Evolutionary conservation across 306 rosid species (phyloP), one percentile per base, ranked within the genome.

Genomic region (Mucuna pruriens): DNA sequence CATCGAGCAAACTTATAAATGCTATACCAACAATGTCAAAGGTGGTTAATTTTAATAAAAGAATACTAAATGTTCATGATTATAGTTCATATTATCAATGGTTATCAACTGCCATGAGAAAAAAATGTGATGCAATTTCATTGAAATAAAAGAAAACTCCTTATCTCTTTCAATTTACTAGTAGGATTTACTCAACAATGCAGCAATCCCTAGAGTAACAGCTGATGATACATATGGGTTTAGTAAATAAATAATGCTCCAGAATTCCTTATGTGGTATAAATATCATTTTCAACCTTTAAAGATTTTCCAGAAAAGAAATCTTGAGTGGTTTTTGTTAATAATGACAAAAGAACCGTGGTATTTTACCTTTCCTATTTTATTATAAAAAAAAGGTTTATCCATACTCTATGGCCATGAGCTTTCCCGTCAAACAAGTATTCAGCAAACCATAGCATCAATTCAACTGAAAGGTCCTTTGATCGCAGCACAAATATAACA

Each of bases 341-440:
- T 73, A 85, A 72, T 73, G 49, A 49, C 20, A 52, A 64, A 80
- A 23, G 33, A 81, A 23, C 17, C 29, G 2, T 71, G 80, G 22
- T 55, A 45, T 46, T n/a, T 61, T 83, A 49, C 42, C 39, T 9
- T 6, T 60, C 42, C 10, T 17, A 16, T 60, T 34, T 13, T 51
- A 51, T 51, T 52, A 52, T 52, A 19, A 17, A 52, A 62, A 57
- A 68, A 80, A 57, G 7, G 45, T 55, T 20, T 55, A 80, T 15
- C 17, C 60, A 80, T 31, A 39, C n/a, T n/a, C n/a, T n/a, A n/a
- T n/a, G n/a, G 52, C 25, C 13, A 11, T 25, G 17, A 52, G 36
- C 29, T 52, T 51, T 65, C 76, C 62, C 17, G 2, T 75, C 71
- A 64, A 44, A 9, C 26, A 17, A 36, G 29, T 36, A 38, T 52